These are phyloP conservation scores for Flueggea neowawraea DNA, from an alignment of 441 rosid species.

Conservation along the genomic window DNA sequence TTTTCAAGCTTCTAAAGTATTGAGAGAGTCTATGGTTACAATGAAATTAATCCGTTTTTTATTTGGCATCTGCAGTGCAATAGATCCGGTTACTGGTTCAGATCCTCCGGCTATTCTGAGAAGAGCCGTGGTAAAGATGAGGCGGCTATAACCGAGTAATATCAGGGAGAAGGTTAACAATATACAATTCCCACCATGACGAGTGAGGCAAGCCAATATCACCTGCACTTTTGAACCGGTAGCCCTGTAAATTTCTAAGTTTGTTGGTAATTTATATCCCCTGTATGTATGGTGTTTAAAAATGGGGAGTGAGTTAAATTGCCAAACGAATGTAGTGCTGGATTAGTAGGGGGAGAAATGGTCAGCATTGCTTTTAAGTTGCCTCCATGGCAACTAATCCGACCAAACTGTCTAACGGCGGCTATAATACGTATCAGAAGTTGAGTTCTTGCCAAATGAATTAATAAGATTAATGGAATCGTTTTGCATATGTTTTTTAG, in stretches of 20 bases:
- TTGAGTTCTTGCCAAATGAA: no score
- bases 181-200: slow-evolving; percentile 1
- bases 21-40: not conserved
- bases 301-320: slow-evolving; percentile 23
- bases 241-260: slow-evolving; percentile 10
- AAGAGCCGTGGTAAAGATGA: slow-evolving; percentile 16
- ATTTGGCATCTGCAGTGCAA: slow-evolving; percentile 33
- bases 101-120: slow-evolving; percentile 28
- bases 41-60: not conserved
- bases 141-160: not conserved
- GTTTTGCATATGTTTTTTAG: no score
- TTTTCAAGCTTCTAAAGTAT: not conserved
- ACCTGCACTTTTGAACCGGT: slow-evolving; percentile 9
- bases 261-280: slow-evolving; percentile 28
- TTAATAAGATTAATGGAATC: no score
- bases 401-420: no score
- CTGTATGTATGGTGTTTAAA: slow-evolving; percentile 12
- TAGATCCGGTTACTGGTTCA: slow-evolving; percentile 46
- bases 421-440: no score
- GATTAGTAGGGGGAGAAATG: not conserved
- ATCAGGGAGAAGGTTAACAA: slow-evolving; percentile 1
- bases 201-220: slow-evolving; percentile 8
- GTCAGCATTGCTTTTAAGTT: not conserved
- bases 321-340: slow-evolving; percentile 4
- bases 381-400: not conserved